These are phyloP conservation scores for Incumbomyces delicatus DNA, from an alignment of 2,329 filamentous ascomycete species.

Conservation along the genomic window DNA sequence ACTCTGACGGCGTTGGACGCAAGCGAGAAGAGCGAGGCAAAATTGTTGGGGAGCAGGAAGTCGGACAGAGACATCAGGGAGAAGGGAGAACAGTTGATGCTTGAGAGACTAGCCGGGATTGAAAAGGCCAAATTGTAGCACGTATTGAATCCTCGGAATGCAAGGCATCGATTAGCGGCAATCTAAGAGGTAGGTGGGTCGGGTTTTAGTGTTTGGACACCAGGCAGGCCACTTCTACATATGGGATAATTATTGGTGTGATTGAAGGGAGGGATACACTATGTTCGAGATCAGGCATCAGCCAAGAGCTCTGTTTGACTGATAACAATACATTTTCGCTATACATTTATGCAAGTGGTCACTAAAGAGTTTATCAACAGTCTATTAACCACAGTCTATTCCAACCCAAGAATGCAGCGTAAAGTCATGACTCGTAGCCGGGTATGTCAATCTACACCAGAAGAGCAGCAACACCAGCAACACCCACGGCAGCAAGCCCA, in stretches of 20 bases:
- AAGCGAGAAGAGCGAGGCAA: not conserved
- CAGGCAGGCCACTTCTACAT: no score
- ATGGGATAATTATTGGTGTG: no score
- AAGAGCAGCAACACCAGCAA: constrained; percentile 1
- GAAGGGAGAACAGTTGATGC: not conserved
- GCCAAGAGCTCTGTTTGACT: no score
- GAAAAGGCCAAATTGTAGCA: constrained; percentile 3
- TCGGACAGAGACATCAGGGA: not conserved
- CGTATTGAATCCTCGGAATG: not conserved
- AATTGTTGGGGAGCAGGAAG: not conserved
- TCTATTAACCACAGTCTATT: no score
- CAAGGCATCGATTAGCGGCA: no score
- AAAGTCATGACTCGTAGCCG: constrained; percentile 2
- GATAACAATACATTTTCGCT: no score
- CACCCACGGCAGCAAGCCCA: not conserved
- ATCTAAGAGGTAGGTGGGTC: no score
- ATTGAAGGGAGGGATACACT: no score
- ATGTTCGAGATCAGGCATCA: no score
- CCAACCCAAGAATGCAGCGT: not conserved
- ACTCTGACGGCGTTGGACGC: constrained; percentile 48
- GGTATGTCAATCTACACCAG: not conserved
- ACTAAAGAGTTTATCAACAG: no score
- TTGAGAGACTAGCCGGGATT: not conserved
- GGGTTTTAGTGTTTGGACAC: no score
- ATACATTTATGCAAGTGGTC: no score